Evolutionary conservation across 768 basidiomycete species (phyloP).

Genomic region (Rhodotorula taiwanensis): DNA sequence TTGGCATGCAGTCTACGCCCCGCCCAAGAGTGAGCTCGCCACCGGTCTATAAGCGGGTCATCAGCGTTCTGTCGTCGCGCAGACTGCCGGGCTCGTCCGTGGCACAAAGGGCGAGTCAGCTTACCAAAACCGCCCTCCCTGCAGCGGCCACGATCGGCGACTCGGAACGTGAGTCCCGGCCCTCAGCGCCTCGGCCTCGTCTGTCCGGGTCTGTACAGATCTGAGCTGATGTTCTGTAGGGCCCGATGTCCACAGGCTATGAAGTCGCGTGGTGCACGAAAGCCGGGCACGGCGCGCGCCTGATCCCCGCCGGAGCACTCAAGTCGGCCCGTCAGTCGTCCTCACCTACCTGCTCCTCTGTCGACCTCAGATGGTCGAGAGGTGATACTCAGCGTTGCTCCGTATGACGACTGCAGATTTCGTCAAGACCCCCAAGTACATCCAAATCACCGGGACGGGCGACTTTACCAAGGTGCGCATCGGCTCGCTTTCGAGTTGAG

Average conservation of each 20-base stretch:
- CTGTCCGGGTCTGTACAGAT: too few species aligned
- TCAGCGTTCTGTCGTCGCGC: neutral
- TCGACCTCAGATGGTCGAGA: too few species aligned
- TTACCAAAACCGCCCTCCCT: too few species aligned
- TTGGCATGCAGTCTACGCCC: constrained; percentile 8
- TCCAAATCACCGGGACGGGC: constrained; percentile 48
- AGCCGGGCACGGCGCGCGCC: constrained; percentile 41
- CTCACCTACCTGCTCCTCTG: too few species aligned
- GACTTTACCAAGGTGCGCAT: constrained; percentile 52
- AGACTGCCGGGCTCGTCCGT: too few species aligned
- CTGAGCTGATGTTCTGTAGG: too few species aligned
- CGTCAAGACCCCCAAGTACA: constrained; percentile 34
- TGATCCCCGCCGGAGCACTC: constrained; percentile 39
- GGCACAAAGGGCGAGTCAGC: too few species aligned
- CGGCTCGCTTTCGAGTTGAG: neutral
- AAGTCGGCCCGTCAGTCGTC: constrained; percentile 2
- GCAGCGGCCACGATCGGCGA: constrained; percentile 22
- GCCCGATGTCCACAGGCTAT: constrained; percentile 44
- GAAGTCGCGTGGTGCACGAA: constrained; percentile 72
- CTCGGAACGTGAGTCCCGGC: constrained; percentile 4
- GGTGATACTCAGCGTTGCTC: too few species aligned
- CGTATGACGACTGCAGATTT: neutral
- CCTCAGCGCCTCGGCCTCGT: too few species aligned
- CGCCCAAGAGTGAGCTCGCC: constrained; percentile 1
- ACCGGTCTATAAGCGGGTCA: too few species aligned